A percentile compares a stretch with the other conserved stretches of the same genome.
Evolutionary conservation across 805 yeast species (phyloP).

Genomic region (Sporopachydermia lactativora): DNA sequence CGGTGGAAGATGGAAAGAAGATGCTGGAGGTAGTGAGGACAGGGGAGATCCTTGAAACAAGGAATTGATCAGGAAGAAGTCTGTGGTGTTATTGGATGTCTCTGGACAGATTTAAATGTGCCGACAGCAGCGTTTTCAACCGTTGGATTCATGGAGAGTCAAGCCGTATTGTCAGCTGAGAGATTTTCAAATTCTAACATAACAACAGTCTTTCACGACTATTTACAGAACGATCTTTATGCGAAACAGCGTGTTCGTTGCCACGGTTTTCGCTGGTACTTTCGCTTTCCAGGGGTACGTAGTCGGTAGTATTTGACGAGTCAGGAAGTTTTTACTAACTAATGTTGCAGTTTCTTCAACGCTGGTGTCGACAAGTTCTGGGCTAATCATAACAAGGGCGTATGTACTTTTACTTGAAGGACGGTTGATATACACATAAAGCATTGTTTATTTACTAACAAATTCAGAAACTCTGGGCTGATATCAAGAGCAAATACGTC

Average conservation of each 20-base stretch:
- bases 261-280: slow-evolving; percentile 69
- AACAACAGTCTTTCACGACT: slow-evolving; percentile 25
- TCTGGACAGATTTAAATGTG: too few relatives aligned
- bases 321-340: slow-evolving; percentile 10
- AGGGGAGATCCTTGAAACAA: too few relatives aligned
- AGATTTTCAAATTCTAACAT: too few relatives aligned
- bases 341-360: slow-evolving; percentile 2
- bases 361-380: slow-evolving; percentile 2
- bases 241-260: slow-evolving; percentile 84
- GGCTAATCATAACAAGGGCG: slow-evolving; percentile 1
- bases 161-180: too few relatives aligned
- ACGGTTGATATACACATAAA: too few relatives aligned
- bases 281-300: slow-evolving; percentile 61
- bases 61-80: too few relatives aligned
- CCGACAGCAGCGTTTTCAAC: too few relatives aligned
- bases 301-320: not conserved
- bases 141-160: too few relatives aligned
- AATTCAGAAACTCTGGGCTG: slow-evolving; percentile 1
- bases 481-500: not conserved
- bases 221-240: slow-evolving; percentile 60
- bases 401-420: not conserved
- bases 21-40: too few relatives aligned
- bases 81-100: too few relatives aligned
- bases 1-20: too few relatives aligned
- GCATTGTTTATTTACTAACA: too few relatives aligned